A percentile compares a stretch with the other conserved stretches of the same genome.
phyloP scores from a whole-genome alignment of 2,329 filamentous ascomycete species.

The Sclerotinia minor region DNA sequence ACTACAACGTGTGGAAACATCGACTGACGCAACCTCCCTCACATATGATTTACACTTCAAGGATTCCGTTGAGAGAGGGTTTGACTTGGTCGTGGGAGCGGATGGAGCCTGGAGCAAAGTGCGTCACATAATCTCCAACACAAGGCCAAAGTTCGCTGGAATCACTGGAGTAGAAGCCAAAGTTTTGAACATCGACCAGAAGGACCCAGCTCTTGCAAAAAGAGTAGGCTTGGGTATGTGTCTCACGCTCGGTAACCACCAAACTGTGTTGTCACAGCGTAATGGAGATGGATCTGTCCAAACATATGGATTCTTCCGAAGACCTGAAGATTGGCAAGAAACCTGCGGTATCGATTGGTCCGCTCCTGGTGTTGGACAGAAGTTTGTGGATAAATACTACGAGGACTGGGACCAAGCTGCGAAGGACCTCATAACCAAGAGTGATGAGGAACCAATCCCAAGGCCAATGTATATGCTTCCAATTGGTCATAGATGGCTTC shows the following conservation, averaged over 20 bases:
- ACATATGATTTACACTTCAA: constrained; percentile 17
- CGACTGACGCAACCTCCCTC: constrained; percentile 28
- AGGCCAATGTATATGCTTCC: constrained; percentile 28
- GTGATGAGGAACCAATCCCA: constrained; percentile 25
- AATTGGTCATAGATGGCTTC: constrained; percentile 27
- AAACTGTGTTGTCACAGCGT: constrained; percentile 17
- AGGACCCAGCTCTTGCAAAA: constrained; percentile 26
- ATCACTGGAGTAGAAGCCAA: constrained; percentile 28
- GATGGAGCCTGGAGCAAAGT: constrained; percentile 46
- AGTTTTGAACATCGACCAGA: constrained; percentile 23
- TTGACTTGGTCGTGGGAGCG: constrained; percentile 45
- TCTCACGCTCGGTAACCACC: constrained; percentile 16
- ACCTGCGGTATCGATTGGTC: constrained; percentile 19
- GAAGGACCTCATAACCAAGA: constrained; percentile 24
- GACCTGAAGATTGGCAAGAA: constrained; percentile 18
- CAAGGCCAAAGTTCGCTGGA: constrained; percentile 26
- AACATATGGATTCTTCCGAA: constrained; percentile 21
- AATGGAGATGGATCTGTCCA: constrained; percentile 19
- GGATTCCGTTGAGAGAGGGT: constrained; percentile 31
- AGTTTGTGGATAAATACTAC: constrained; percentile 20
- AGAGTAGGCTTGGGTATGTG: constrained; percentile 18
- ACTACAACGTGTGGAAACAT: constrained; percentile 33
- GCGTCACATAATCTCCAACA: constrained; percentile 36
- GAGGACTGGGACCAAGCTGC: constrained; percentile 16
- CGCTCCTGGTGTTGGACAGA: constrained; percentile 7